Base-by-base conservation (phyloP, 1,139 yeast genomes). In the Pichia sorboxylosa region DNA sequence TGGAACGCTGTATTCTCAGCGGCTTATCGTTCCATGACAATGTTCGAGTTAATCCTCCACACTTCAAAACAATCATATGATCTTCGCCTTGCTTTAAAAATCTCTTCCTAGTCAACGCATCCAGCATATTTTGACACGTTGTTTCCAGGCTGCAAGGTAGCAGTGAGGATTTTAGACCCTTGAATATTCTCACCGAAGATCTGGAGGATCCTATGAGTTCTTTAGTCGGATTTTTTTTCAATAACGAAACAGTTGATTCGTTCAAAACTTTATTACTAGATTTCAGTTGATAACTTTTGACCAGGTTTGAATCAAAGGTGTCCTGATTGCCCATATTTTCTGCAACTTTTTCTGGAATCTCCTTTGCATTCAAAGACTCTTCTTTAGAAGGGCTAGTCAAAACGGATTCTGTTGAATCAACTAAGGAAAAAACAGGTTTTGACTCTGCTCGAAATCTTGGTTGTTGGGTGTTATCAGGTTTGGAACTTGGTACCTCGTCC, bases 1-100 rank as follows among this genome's bases (percentile, higher is more conserved):
- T 54, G 29, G 81, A 79, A 49, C 77, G 71, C 53, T 87, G 94
- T 35, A 83, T 73, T 41, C 73, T 66, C 26, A 87, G 64, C 0
- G 97, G 98, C 38, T 69, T 71, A 37, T 87, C 94, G 41, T 73
- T 71, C 1, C 77, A 64, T 30, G 78, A 74, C 34, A 90, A 56
- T 6, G 81, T 76, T 48, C 87, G 78, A 2, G 84, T 78, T 33
- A 81, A 61, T 34, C 78, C 82, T 30, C 95, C 95, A 32, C 82
- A 74, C 45, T 78, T 69, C 23, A 84, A 66, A n/a, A 90, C 73
- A 19, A 90, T 61, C 47, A 81, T 90, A 54, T 75, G 84, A 40
- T 84, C 90, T 20, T 72, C 65, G 6, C 70, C 69, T 10, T 79
- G 73, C 35, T 72, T 74, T 27, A 83, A 56, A 45, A 84, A 82